These are phyloP conservation scores for Curvularia hawaiiensis DNA, from an alignment of 2,329 filamentous ascomycete species.

Conservation along the genomic window DNA sequence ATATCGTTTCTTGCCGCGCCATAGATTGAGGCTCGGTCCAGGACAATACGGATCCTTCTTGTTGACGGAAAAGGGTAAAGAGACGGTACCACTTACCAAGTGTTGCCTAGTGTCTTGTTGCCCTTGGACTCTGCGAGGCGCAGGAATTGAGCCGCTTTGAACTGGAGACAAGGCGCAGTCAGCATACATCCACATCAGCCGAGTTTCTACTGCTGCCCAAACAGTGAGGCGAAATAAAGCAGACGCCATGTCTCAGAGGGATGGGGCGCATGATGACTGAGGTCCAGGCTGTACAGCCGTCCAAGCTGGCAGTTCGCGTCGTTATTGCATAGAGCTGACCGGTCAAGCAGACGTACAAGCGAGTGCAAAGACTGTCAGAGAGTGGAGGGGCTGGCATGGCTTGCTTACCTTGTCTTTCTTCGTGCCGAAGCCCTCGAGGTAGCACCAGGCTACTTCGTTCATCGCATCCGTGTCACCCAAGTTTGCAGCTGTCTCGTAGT, in stretches of 20 bases:
- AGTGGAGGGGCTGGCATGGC: constrained; percentile 8
- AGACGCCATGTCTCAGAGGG: constrained; percentile 31
- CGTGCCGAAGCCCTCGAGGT: constrained; percentile 93
- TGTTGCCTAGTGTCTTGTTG: constrained; percentile 89
- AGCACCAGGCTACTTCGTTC: constrained; percentile 97
- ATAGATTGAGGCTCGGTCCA: constrained; percentile 23
- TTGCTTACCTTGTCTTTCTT: constrained; percentile 95
- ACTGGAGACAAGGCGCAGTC: constrained; percentile 60
- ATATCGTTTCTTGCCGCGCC: constrained; percentile 11
- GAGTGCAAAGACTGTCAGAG: constrained; percentile 12
- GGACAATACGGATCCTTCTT: constrained; percentile 27
- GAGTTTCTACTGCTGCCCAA: constrained; percentile 47
- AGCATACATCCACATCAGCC: constrained; percentile 33
- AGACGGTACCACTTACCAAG: constrained; percentile 68
- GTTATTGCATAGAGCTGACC: constrained; percentile 29
- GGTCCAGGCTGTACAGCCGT: constrained; percentile 17
- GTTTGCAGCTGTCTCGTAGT: constrained; percentile 97
- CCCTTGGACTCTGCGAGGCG: constrained; percentile 88
- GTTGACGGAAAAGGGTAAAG: constrained; percentile 16
- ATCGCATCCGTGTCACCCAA: constrained; percentile 95
- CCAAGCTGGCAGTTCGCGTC: constrained; percentile 35
- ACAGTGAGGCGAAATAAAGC: constrained; percentile 44
- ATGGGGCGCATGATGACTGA: constrained; percentile 33
- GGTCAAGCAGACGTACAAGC: constrained; percentile 27
- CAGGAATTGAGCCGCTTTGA: constrained; percentile 85